A percentile compares a stretch with the other conserved stretches of the same genome.
These are phyloP conservation scores for Rhodotorula babjevae DNA, from an alignment of 768 basidiomycete genomes.

Conservation along the genomic window DNA sequence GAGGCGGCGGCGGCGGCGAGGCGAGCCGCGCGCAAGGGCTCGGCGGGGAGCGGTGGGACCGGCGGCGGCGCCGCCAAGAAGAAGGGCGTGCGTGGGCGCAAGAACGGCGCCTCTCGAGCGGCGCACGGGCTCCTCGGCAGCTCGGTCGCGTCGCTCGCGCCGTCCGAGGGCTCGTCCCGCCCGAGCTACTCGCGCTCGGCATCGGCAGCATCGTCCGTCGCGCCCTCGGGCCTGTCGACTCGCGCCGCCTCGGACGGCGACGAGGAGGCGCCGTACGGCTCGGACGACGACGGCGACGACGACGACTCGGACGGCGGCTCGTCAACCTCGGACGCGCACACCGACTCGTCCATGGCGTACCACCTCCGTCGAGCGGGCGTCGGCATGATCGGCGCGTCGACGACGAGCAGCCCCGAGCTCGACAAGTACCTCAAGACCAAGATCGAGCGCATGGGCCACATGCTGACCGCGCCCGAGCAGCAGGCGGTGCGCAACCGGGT, in stretches of 20 bases:
- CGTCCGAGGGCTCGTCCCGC: constrained; percentile 13
- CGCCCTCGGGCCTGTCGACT: not conserved
- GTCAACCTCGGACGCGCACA: constrained; percentile 40
- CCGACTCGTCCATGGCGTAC: constrained; percentile 44
- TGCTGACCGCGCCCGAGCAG: constrained; percentile 55
- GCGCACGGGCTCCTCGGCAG: not conserved
- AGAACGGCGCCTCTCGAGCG: not conserved
- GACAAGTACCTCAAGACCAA: constrained; percentile 95
- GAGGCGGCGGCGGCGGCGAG: constrained; percentile 37
- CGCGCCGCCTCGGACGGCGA: not conserved
- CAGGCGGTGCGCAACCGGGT: not conserved
- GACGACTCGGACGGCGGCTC: constrained; percentile 7
- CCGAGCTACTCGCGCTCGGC: constrained; percentile 1
- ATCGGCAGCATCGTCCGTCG: constrained; percentile 9
- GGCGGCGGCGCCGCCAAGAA: not conserved
- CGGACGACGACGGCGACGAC: constrained; percentile 2
- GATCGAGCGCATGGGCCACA: constrained; percentile 94
- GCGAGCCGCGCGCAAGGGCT: not conserved
- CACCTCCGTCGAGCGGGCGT: constrained; percentile 58
- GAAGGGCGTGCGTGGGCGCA: not conserved
- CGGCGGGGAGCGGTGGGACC: not conserved
- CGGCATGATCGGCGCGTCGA: constrained; percentile 73
- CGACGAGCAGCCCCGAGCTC: constrained; percentile 73
- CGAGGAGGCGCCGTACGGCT: not conserved
- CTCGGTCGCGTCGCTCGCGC: not conserved